A percentile compares a stretch with the other conserved stretches of the same genome.
These are phyloP conservation scores for Beauveria rudraprayagi DNA, from an alignment of 2,329 filamentous ascomycete genomes.

Conservation along the genomic window DNA sequence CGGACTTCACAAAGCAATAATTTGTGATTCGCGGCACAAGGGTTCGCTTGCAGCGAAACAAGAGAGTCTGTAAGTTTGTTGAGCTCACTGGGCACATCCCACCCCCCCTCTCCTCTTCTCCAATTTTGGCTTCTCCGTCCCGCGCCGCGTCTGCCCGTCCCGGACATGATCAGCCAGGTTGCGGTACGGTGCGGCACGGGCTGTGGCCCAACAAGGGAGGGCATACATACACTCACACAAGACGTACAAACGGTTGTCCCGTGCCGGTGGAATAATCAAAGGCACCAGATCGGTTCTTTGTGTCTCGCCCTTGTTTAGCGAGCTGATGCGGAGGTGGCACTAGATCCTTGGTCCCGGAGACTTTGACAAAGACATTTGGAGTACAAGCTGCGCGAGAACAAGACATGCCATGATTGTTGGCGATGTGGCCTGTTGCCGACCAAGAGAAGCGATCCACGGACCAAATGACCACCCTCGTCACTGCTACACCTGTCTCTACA, in stretches of 20 bases:
- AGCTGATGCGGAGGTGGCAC: neutral
- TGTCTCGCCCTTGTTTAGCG: too few relatives aligned
- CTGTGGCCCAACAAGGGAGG: too few relatives aligned
- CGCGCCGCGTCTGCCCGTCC: neutral
- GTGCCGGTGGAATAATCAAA: neutral
- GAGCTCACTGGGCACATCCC: too few relatives aligned
- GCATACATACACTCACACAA: too few relatives aligned
- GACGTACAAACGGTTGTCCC: too few relatives aligned
- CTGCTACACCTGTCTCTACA: neutral
- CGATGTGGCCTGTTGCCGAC: too few relatives aligned
- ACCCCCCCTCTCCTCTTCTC: neutral
- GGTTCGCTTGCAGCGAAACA: neutral
- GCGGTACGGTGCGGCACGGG: neutral
- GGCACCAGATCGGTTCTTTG: neutral
- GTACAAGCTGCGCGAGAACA: too few relatives aligned
- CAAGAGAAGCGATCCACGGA: too few relatives aligned
- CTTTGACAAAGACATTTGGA: too few relatives aligned
- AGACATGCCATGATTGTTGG: too few relatives aligned
- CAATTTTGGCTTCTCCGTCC: neutral
- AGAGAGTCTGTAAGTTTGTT: neutral
- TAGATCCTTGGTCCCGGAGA: neutral
- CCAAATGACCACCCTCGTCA: neutral
- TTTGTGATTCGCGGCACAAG: neutral
- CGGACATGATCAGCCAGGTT: neutral
- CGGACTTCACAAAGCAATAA: too few relatives aligned